phyloP scores from a whole-genome alignment of 352 stramenopile species.

The Blastocystis sp. region DNA sequence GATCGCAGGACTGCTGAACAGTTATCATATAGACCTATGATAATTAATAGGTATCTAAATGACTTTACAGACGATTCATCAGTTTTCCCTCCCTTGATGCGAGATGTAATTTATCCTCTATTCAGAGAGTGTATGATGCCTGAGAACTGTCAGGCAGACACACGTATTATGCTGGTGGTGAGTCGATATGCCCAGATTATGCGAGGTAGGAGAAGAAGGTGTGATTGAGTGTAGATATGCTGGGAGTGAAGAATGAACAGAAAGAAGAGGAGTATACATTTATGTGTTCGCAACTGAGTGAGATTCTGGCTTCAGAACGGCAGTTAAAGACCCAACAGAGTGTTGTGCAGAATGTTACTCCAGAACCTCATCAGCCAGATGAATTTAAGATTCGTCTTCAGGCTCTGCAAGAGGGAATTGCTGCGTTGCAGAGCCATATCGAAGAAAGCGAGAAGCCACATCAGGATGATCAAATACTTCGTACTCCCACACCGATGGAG shows the following conservation, averaged over 20 bases:
- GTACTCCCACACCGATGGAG: neutral
- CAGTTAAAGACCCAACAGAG: neutral
- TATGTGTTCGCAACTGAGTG: neutral
- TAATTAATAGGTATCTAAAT: constrained; percentile 43
- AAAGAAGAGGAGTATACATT: constrained; percentile 11
- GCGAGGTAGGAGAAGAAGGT: neutral
- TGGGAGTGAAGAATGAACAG: constrained; percentile 29
- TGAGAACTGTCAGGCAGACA: constrained; percentile 50
- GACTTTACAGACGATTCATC: constrained; percentile 16
- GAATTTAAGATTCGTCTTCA: neutral
- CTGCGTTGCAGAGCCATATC: constrained; percentile 49
- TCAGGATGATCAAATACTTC: constrained; percentile 2
- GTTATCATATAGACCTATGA: neutral
- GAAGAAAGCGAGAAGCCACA: constrained; percentile 31
- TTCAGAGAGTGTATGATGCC: constrained; percentile 53
- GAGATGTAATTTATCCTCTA: constrained; percentile 53
- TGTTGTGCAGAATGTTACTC: neutral
- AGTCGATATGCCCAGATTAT: constrained; percentile 55
- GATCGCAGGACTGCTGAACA: constrained; percentile 59
- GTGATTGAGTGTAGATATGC: constrained; percentile 25
- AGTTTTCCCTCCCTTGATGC: constrained; percentile 62
- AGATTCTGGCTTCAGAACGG: constrained; percentile 1
- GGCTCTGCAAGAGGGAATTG: constrained; percentile 33
- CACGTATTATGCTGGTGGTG: constrained; percentile 43
- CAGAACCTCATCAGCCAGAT: neutral